Conservation (phyloP, 768 basidiomycete species). For the Serendipita sp. region DNA sequence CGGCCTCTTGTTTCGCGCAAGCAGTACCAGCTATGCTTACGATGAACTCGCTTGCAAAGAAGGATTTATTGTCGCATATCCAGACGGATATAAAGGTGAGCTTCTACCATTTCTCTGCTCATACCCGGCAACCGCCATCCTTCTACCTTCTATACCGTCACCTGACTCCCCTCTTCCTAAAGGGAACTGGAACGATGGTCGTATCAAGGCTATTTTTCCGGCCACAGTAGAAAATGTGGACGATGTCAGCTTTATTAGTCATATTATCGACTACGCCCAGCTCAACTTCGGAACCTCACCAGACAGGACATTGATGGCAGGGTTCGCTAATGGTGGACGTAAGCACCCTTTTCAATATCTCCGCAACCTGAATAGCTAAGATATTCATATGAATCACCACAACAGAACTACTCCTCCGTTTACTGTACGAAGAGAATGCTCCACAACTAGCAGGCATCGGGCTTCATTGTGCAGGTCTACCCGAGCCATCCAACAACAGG, state of each 20-base stretch:
- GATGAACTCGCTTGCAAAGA: neutral
- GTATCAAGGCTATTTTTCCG: neutral
- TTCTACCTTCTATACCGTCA: neutral
- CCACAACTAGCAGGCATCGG: neutral
- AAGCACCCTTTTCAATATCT: neutral
- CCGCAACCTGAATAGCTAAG: neutral
- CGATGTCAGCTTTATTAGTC: neutral
- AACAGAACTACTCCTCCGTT: neutral
- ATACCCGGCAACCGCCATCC: neutral
- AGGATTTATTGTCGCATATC: slow-evolving; percentile 1
- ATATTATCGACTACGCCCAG: neutral
- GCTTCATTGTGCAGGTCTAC: neutral
- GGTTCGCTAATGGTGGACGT: neutral
- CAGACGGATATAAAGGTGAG: neutral
- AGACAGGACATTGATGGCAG: neutral
- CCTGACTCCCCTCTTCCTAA: neutral
- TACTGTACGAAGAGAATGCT: neutral
- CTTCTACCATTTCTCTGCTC: neutral
- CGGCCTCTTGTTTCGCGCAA: neutral
- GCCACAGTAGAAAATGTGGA: neutral
- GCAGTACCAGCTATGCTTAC: neutral
- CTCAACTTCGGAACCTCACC: neutral
- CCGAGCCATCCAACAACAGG: neutral
- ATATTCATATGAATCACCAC: neutral
- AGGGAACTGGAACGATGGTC: slow-evolving; percentile 3